A percentile compares a stretch with the other conserved stretches of the same genome.
Evolutionary conservation across 2,329 filamentous ascomycete species (phyloP).

Genomic region (Stachybotrys chartarum): DNA sequence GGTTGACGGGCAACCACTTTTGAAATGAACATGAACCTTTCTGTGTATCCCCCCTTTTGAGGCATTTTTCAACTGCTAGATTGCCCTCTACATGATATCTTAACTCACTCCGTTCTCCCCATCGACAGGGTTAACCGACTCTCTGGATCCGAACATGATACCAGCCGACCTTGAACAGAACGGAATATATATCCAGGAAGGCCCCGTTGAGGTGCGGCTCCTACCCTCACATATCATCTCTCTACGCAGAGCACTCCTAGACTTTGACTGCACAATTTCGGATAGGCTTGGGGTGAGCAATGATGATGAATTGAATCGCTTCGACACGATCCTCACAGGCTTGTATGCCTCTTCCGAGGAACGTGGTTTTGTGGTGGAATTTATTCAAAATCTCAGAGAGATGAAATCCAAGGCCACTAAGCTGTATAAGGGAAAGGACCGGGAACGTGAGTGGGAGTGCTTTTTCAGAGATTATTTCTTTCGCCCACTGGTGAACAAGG

Average conservation of each 20-base stretch:
- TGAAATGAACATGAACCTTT: background rate
- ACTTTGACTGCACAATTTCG: constrained; percentile 8
- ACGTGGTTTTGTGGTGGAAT: background rate
- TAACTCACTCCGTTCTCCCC: background rate
- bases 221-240: constrained; percentile 7
- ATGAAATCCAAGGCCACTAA: background rate
- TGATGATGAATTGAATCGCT: constrained; percentile 2
- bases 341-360: background rate
- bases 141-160: background rate
- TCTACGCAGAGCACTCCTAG: constrained; percentile 6
- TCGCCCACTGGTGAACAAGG: background rate
- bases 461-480: background rate
- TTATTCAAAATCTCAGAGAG: background rate
- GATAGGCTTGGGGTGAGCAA: constrained; percentile 5
- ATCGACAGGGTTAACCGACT: background rate
- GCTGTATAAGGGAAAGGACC: background rate
- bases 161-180: constrained; percentile 4
- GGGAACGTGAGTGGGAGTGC: background rate
- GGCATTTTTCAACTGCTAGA: background rate
- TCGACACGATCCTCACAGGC: background rate
- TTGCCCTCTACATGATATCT: background rate
- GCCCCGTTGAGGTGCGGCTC: constrained; percentile 1
- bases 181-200: constrained; percentile 8
- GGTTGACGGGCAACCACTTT: background rate
- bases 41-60: background rate